Evolutionary conservation across 163 green algal genomes (phyloP), one percentile per base, ranked within the genome.

Genomic region (Prototheca cutis): DNA sequence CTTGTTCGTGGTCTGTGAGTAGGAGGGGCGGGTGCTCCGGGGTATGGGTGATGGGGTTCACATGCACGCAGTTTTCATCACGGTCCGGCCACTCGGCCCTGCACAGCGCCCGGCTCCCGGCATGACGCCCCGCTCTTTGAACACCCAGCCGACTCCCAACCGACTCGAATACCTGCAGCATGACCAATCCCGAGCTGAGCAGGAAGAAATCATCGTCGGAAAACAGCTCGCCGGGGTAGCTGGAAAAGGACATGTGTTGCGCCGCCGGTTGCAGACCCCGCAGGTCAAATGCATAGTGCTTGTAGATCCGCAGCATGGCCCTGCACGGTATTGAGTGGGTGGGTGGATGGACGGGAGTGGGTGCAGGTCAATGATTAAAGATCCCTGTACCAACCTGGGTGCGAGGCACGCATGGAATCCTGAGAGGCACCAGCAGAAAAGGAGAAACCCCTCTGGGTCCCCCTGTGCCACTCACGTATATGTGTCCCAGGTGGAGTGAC

Each of bases 121-220:
- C n/a, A n/a, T n/a, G n/a, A n/a, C n/a, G n/a, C n/a, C n/a, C n/a
- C n/a, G n/a, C n/a, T n/a, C n/a, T n/a, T n/a, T n/a, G n/a, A n/a
- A n/a, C n/a, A 45, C 13, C 36, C 42, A 51, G 10, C 42, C 17
- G 18, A 27, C 42, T n/a, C 17, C 42, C 42, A 17, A n/a, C 5
- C 1, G 10, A 27, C 23, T 51, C 13, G 18, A 19, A 51, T 51
- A 51, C 42, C 42, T 51, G 42, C 42, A 51, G 42, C 13, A 51
- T 51, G 10, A 75, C 61, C 51, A 86, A 33, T 2, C 73, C 57
- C 4, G 58, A 72, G 55, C 55, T 59, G 32, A 82, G 67, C 40
- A 88, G 52, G 69, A 84, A 85, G 32, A 80, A 79, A 53, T 88
- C 81, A 34, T 86, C 79, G 42, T 73, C 73, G 30, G 36, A 69